Evolutionary conservation across 164 flowering plant species (phyloP), one percentile per base, ranked within the genome.

Genomic region (Nymphaea colorata): DNA sequence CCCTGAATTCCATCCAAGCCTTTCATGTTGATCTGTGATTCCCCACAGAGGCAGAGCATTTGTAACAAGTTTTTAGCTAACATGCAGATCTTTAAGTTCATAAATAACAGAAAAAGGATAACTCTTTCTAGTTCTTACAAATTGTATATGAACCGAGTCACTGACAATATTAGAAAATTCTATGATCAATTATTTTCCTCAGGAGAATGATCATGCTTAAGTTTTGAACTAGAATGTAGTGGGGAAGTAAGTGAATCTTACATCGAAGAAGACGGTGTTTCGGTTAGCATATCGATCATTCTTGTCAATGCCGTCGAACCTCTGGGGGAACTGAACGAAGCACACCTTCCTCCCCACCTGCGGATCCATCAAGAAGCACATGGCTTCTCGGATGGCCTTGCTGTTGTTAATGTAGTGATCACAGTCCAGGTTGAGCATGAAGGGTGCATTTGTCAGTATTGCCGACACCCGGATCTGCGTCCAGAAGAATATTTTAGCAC

Each of bases 321-420:
- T 83, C 73, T 91, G 99, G 51, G 98, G 98, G 70, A 93, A 93
- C 68, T 93, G 97, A 15, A 91, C 97, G 69, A 84, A 93, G 78
- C 98, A 91, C 42, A 91, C 89, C 67, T 81, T 88, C 72, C 76
- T 87, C 45, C 98, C 98, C n/a, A 80, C 69, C 71, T 88, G 96
- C 1, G 97, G 94, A 45, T 94, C 98, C 98, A 94, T 94, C 82
- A 94, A 74, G 87, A 94, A 94, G 74, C 98, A 94, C 98, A 94
- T 94, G 25, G 98, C 90, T 71, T 94, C 98, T 73, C 94, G 68
- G 4, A 66, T 85, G 5, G 97, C 99, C 80, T 90, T 91, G 80
- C 99, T 91, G 80, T 94, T 94, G 77, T 94, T 94, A 16, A 94
- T 16, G 71, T 91, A 94, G 64, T 94, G 97, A 66, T 94, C 96